Evolutionary conservation across 345 rosid species (phyloP).

Genomic region (Gossypium herbaceum): DNA sequence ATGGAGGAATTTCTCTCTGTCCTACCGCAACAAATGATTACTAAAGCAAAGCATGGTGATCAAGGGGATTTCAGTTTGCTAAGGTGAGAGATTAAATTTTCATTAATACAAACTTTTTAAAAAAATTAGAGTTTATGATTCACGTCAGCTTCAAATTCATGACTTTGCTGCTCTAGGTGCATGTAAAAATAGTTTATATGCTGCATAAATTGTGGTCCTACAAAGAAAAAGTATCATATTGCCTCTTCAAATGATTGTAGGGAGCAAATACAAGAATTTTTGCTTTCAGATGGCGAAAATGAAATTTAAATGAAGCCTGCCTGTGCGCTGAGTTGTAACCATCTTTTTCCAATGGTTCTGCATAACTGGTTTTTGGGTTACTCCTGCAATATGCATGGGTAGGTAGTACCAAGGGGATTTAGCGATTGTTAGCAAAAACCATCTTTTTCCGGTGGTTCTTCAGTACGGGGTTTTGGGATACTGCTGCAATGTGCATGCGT

Average conservation of each 20-base stretch:
- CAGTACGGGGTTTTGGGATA: background rate
- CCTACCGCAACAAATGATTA: constrained; percentile 51
- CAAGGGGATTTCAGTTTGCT: constrained; percentile 30
- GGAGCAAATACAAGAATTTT: constrained; percentile 75
- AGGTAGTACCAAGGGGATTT: background rate
- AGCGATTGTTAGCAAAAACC: background rate
- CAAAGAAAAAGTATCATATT: background rate
- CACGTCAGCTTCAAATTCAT: background rate
- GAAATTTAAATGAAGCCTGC: constrained; percentile 32
- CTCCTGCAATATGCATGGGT: background rate
- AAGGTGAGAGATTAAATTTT: constrained; percentile 46
- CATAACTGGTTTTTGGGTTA: background rate
- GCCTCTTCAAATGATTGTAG: constrained; percentile 31
- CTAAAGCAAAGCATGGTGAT: constrained; percentile 33
- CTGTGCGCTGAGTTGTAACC: background rate
- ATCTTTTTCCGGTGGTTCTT: background rate
- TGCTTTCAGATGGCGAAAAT: constrained; percentile 63
- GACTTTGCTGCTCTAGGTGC: background rate
- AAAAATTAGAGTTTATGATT: background rate
- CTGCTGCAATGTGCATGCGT: background rate
- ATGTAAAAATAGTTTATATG: background rate
- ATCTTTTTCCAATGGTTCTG: background rate
- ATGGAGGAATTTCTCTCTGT: constrained; percentile 50
- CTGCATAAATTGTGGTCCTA: background rate
- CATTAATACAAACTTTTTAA: background rate